Base-by-base conservation (phyloP, 2,329 filamentous ascomycete species). In the Parastagonospora nodorum region DNA sequence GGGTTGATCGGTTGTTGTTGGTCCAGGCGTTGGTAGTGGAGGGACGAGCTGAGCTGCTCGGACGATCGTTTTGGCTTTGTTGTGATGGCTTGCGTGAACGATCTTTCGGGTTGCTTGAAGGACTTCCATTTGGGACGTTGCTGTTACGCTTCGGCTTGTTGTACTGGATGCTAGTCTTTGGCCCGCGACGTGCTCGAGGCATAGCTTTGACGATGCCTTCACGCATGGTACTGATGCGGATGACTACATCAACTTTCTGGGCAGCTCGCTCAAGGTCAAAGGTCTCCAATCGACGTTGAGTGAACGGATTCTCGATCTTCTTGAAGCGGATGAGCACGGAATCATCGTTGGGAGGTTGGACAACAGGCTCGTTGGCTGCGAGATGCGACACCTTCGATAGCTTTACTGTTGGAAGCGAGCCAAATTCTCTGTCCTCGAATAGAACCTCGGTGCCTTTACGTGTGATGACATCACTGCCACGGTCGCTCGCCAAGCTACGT, bases 381-480 rank as follows among this genome's bases (percentile, higher is more conserved):
- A 71, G 57, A 47, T 74, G 69, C 24, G 69, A 56, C 4, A 63
- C 57, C 48, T 71, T 70, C 16, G 71, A 54, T 9, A 69, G 31
- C 45, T 58, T 69, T 15, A 74, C 68, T 5, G 64, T 73, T 16
- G 77, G 78, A 47, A 74, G 62, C 5, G 78, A 80, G 30, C 78
- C 78, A 45, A 79, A 79, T 55, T 77, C 77, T 29, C 75, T 69
- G 51, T 79, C 77, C 50, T 75, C 74, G 41, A 79, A 76, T 16
- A 79, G 68, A 16, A 62, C 65, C 35, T 78, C 76, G 27, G 75
- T 72, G 16, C 67, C 70, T 15, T 70, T 69, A 57, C 77, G 78
- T 14, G 75, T 74, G 10, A 63, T 60, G 5, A 69, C 57, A n/a
- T 74, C 73, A 15, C 63, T 71, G 38, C 67, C 60, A 50, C 70